phyloP scores from a whole-genome alignment of 129 eudicot genomes.

The Flaveria robusta region DNA sequence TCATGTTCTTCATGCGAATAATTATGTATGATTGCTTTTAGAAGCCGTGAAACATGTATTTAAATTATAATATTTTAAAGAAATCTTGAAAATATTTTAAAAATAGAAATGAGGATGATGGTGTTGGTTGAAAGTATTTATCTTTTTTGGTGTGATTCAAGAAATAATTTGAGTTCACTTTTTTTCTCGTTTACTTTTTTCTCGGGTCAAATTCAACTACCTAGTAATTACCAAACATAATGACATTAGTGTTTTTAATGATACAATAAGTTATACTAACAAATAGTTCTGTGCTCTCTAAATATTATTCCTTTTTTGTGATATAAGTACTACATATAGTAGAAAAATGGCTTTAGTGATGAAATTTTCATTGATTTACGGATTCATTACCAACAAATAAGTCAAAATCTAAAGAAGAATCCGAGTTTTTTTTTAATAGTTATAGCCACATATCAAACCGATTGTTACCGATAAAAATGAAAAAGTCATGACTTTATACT shows the following conservation, averaged over 20 bases:
- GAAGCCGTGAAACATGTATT: slow-evolving; percentile 9
- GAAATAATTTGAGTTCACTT: slow-evolving; percentile 35
- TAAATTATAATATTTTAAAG: slow-evolving; percentile 14
- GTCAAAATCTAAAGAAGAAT: too few species aligned
- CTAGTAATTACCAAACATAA: not conserved
- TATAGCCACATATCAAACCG: too few species aligned
- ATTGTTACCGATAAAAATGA: too few species aligned
- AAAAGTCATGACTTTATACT: too few species aligned
- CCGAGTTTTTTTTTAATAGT: too few species aligned
- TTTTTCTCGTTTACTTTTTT: slow-evolving; percentile 15
- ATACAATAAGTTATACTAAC: too few species aligned
- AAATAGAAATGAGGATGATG: slow-evolving; percentile 33
- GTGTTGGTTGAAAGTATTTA: slow-evolving; percentile 42
- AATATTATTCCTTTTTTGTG: too few species aligned
- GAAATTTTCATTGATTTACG: too few species aligned
- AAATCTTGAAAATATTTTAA: slow-evolving; percentile 1
- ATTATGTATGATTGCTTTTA: slow-evolving; percentile 37
- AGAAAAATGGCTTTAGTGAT: too few species aligned
- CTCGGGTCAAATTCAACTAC: slow-evolving; percentile 27
- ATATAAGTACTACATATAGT: too few species aligned
- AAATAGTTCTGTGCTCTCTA: too few species aligned
- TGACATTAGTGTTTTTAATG: not conserved
- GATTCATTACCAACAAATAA: too few species aligned
- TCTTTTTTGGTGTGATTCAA: slow-evolving; percentile 46
- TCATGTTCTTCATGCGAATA: slow-evolving; percentile 33